Percentiles rank a stretch among this genome's conserved stretches.
Evolutionary conservation across 352 stramenopile genomes (phyloP).

Genomic region (Phytopythium chamaehyphon): DNA sequence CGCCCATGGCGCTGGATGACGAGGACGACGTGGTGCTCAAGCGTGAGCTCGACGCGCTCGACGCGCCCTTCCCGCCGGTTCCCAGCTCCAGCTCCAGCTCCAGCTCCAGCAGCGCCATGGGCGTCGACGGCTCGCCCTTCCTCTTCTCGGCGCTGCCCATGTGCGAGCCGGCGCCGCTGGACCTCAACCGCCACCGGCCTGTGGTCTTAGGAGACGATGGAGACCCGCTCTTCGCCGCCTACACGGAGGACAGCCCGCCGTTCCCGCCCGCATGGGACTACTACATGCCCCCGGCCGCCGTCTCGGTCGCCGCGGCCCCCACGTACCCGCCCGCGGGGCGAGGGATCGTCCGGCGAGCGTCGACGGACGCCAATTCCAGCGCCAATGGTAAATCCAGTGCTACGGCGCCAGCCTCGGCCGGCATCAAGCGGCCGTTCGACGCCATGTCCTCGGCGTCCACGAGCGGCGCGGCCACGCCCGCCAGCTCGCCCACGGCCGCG

Average conservation of each 20-base stretch:
- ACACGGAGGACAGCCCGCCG: conserved; percentile 11
- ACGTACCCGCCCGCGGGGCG: neutral
- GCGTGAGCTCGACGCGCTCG: conserved; percentile 16
- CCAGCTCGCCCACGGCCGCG: conserved; percentile 37
- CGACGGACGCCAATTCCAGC: neutral
- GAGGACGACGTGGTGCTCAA: conserved; percentile 24
- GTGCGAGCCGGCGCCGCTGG: conserved; percentile 1
- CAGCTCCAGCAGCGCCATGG: too few species aligned
- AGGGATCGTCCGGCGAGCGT: conserved; percentile 4
- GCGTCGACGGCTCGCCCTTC: conserved; percentile 6
- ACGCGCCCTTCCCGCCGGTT: conserved; percentile 11
- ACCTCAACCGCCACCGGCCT: conserved; percentile 5
- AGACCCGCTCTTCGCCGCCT: conserved; percentile 53
- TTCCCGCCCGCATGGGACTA: conserved; percentile 29
- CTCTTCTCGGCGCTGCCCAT: conserved; percentile 9
- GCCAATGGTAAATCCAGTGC: too few species aligned
- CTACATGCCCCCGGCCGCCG: conserved; percentile 28
- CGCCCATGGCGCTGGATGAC: conserved; percentile 10
- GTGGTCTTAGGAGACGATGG: conserved; percentile 22
- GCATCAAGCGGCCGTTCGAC: conserved; percentile 46
- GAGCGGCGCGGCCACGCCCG: conserved; percentile 5
- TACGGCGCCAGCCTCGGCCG: conserved; percentile 3
- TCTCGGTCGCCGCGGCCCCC: neutral
- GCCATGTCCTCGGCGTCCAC: conserved; percentile 14
- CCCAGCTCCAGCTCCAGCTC: neutral